A percentile compares a stretch with the other conserved stretches of the same genome.
Conservation (phyloP, 768 basidiomycete species). For the Serpula lacrymans region DNA sequence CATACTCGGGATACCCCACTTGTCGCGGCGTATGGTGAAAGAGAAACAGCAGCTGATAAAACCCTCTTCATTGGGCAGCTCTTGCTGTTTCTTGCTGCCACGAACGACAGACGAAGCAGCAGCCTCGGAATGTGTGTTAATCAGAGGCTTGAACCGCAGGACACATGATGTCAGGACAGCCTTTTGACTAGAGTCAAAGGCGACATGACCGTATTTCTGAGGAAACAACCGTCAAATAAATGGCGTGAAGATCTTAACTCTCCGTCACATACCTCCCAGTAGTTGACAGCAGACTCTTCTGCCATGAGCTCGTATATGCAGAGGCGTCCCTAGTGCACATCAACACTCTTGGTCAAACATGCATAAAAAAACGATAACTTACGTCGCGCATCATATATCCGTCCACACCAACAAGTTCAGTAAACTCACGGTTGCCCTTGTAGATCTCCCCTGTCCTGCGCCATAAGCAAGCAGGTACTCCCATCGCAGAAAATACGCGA, state of each 20-base stretch:
- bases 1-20: slow-evolving; percentile 86
- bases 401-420: slow-evolving; percentile 84
- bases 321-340: slow-evolving; percentile 87
- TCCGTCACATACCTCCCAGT: slow-evolving; percentile 77
- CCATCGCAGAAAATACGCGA: slow-evolving; percentile 92
- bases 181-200: slow-evolving; percentile 89
- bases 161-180: slow-evolving; percentile 92
- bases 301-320: slow-evolving; percentile 99
- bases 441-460: slow-evolving; percentile 97
- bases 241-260: background rate
- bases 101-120: slow-evolving; percentile 16
- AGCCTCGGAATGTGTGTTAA: slow-evolving; percentile 36
- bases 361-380: slow-evolving; percentile 19
- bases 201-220: slow-evolving; percentile 95
- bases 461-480: slow-evolving; percentile 96
- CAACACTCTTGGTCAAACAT: background rate
- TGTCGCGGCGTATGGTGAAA: slow-evolving; percentile 83
- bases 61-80: slow-evolving; percentile 56
- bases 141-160: slow-evolving; percentile 69
- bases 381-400: slow-evolving; percentile 87
- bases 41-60: slow-evolving; percentile 87
- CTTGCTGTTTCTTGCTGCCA: slow-evolving; percentile 27
- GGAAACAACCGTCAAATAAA: background rate
- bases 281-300: slow-evolving; percentile 93
- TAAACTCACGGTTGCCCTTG: slow-evolving; percentile 96